Base-by-base conservation (phyloP, 148 eudicot genomes). In the Cornus suecica region DNA sequence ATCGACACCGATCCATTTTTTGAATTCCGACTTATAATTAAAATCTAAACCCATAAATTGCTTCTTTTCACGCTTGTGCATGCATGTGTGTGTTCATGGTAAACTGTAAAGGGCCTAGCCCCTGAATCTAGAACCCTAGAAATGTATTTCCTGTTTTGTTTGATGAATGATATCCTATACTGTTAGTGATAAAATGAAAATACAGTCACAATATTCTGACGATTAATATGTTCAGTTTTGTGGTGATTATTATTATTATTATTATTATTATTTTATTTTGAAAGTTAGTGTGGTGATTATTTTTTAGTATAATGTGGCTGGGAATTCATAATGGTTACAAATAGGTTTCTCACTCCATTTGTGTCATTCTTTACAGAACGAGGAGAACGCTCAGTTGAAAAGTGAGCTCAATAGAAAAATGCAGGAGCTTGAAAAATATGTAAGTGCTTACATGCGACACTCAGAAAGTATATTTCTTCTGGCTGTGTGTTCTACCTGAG, bases 301-400 rank as follows among this genome's bases (percentile, higher is more conserved):
- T 45, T 41, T 10, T 56, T n/a, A n/a, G 34, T 37, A 23, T 28
- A 22, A 31, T n/a, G 8, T 58, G 61, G 31, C 16, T 34, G 26
- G 52, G 28, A 56, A 37, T 56, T 52, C 24, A 27, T 4, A 24
- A 28, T 58, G 27, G 7, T 16, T 25, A 34, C 65, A 25, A 30
- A 28, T 31, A 7, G 58, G 4, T 30, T 66, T 3, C 71, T 69
- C 31, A 68, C 58, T 68, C 60, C 48, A 68, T 64, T 72, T 48
- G 26, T 66, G 68, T 79, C 37, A 24, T 66, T 74, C 45, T 79
- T 86, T 13, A 29, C 89, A 92, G 99, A 90, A 79, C 30, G 97
- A 94, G 82, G 99, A 92, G 88, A 92, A 88, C 78, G 84, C 78
- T 77, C 88, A 90, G 52, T 84, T 92, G 82, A 92, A 83, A 81